Percentiles rank a stretch among this genome's conserved stretches.
phyloP scores from a whole-genome alignment of 306 rosid species.

The Prunus mongolica region DNA sequence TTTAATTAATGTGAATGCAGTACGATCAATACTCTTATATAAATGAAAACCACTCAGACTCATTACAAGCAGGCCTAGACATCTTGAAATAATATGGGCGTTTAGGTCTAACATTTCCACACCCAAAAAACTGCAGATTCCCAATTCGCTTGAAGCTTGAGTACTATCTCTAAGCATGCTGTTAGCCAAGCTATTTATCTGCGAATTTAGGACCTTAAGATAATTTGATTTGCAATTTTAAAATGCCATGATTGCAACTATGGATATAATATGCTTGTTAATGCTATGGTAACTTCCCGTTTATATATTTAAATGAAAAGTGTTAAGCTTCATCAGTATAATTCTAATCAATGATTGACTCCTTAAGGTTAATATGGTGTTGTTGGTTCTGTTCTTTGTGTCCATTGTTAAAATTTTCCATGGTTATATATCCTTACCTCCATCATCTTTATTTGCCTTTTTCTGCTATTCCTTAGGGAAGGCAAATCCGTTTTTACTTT shows the following conservation, averaged over 20 bases:
- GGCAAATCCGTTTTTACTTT: constrained; percentile 45
- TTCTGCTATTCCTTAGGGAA: constrained; percentile 50
- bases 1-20: background rate
- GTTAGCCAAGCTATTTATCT: background rate
- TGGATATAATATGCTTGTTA: background rate
- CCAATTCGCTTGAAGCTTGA: background rate
- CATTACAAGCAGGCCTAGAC: background rate
- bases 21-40: background rate
- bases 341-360: background rate
- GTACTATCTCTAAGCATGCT: background rate
- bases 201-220: background rate
- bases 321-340: background rate
- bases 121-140: background rate
- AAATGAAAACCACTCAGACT: background rate
- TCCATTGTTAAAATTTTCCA: background rate
- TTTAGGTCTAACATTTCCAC: background rate
- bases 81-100: background rate
- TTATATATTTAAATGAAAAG: background rate
- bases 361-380: constrained; percentile 8
- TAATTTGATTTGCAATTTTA: background rate
- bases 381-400: constrained; percentile 4
- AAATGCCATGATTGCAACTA: background rate
- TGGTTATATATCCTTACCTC: background rate
- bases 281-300: background rate
- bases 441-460: constrained; percentile 1